Evolutionary conservation across 208 protist genomes (phyloP).

Genomic region (Phytomonas sp.): DNA sequence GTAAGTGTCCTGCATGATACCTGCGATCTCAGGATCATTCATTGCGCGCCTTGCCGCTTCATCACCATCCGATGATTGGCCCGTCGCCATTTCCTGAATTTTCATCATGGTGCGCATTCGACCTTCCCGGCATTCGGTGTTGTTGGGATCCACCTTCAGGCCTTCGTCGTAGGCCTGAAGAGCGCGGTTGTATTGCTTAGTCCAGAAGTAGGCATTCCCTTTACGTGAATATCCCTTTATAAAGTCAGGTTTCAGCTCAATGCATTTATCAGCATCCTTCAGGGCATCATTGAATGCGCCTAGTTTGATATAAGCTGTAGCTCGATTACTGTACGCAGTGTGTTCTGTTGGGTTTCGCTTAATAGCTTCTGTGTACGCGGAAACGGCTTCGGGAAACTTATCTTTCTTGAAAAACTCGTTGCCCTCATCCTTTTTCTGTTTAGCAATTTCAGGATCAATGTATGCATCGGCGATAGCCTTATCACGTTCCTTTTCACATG

Average conservation of each 20-base stretch:
- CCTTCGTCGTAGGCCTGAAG: constrained; percentile 93
- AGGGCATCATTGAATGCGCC: constrained; percentile 90
- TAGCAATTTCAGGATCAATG: constrained; percentile 82
- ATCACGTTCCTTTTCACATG: constrained; percentile 86
- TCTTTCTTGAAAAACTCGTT: constrained; percentile 94
- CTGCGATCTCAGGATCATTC: constrained; percentile 93
- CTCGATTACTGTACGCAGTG: constrained; percentile 93
- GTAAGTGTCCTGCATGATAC: constrained; percentile 89
- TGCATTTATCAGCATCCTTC: constrained; percentile 94
- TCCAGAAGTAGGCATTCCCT: constrained; percentile 87
- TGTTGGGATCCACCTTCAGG: constrained; percentile 89
- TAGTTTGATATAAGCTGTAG: constrained; percentile 95
- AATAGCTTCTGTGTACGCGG: constrained; percentile 90
- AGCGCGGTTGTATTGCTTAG: constrained; percentile 95
- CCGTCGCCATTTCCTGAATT: constrained; percentile 87
- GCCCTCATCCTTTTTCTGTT: constrained; percentile 90
- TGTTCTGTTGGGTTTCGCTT: constrained; percentile 92
- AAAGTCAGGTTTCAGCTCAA: constrained; percentile 92
- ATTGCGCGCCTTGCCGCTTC: constrained; percentile 86
- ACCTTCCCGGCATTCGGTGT: constrained; percentile 86
- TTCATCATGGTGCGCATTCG: constrained; percentile 84
- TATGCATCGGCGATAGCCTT: constrained; percentile 89
- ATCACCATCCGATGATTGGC: constrained; percentile 72
- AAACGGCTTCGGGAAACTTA: constrained; percentile 93
- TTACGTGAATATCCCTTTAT: constrained; percentile 90